Conservation (phyloP, 2,329 filamentous ascomycete genomes). For the Cordyceps cicadae region DNA sequence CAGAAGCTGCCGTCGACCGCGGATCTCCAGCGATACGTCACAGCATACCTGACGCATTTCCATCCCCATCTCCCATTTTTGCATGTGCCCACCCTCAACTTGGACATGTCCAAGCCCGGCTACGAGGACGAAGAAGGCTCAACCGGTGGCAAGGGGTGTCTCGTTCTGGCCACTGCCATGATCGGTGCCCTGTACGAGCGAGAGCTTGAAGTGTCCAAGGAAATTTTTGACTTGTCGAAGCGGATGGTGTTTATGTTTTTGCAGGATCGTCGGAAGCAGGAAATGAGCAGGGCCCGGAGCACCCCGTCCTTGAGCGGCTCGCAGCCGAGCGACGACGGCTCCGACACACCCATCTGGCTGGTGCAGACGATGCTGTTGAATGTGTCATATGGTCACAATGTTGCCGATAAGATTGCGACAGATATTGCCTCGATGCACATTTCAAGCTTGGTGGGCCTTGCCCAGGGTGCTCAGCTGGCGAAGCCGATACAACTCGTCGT, state of each 20-base stretch:
- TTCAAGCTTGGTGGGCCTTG: slow-evolving; percentile 81
- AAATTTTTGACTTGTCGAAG: slow-evolving; percentile 87
- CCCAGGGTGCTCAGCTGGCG: slow-evolving; percentile 73
- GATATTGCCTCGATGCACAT: slow-evolving; percentile 92
- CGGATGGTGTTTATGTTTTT: slow-evolving; percentile 92
- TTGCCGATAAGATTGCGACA: slow-evolving; percentile 80
- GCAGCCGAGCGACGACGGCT: slow-evolving; percentile 48
- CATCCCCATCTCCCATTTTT: slow-evolving; percentile 93
- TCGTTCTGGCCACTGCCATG: slow-evolving; percentile 77
- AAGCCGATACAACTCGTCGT: slow-evolving; percentile 37
- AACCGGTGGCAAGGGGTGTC: slow-evolving; percentile 73
- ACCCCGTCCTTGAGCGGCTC: slow-evolving; percentile 38
- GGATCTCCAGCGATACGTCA: slow-evolving; percentile 84
- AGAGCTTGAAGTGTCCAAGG: slow-evolving; percentile 69
- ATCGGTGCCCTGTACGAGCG: slow-evolving; percentile 77
- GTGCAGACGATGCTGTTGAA: slow-evolving; percentile 96
- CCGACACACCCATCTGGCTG: slow-evolving; percentile 82
- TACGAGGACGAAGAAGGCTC: slow-evolving; percentile 52
- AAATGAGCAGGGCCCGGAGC: slow-evolving; percentile 55
- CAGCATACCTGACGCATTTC: slow-evolving; percentile 83
- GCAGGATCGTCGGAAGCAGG: slow-evolving; percentile 80
- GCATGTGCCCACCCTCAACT: slow-evolving; percentile 83
- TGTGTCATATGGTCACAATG: slow-evolving; percentile 91
- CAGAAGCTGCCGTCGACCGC: slow-evolving; percentile 66
- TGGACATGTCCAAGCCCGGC: slow-evolving; percentile 63